Base-by-base conservation (phyloP, 371 early-diverging fungal genomes). In the Umbelopsis sp. region DNA sequence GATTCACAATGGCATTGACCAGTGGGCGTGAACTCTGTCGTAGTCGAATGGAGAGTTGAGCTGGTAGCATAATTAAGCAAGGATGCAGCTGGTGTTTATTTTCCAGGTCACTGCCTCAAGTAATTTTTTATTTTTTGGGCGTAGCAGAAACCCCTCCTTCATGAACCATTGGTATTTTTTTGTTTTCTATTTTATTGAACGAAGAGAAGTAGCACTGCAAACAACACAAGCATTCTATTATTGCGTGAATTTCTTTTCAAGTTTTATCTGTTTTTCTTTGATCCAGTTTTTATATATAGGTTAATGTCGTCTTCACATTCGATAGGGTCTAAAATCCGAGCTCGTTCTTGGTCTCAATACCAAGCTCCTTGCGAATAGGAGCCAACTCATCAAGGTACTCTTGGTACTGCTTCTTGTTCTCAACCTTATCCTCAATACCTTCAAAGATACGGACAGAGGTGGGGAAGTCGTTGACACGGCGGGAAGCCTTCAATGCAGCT, bases 391-490 rank as follows among this genome's bases (percentile, higher is more conserved):
- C 83, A 62, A 97, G 78, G 81, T 97, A 98, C 75, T 92, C 83
- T 75, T 93, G 75, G 86, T 96, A 98, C 78, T 96, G 93, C 70
- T 79, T 76, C 68, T 90, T 88, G 78, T 87, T 93, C 70, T 91
- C 90, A 50, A 91, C 89, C 90, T 96, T 97, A 71, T 90, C 89
- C 87, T 95, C 91, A 57, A 98, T 74, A 65, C 93, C 98, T 80
- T 96, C 97, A 72, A 98, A 91, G 70, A 97, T 88, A 69, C 98
- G 91, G 52, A 96, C 94, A 44, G 95, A 94, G 48, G 96, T 96
- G 63, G 97, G 87, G 74, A 88, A 97, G 72, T 94, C 92, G 87
- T 97, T 94, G 70, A 96, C 91, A 71, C 97, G 92, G 65, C 97
- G 91, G 73, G 94, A 83, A 37, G 97, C 97, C 77, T 87, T 90